Percentiles rank a stretch among this genome's conserved stretches.
Conservation (phyloP, 371 early-diverging fungal species). For the Funneliformis caledonium region DNA sequence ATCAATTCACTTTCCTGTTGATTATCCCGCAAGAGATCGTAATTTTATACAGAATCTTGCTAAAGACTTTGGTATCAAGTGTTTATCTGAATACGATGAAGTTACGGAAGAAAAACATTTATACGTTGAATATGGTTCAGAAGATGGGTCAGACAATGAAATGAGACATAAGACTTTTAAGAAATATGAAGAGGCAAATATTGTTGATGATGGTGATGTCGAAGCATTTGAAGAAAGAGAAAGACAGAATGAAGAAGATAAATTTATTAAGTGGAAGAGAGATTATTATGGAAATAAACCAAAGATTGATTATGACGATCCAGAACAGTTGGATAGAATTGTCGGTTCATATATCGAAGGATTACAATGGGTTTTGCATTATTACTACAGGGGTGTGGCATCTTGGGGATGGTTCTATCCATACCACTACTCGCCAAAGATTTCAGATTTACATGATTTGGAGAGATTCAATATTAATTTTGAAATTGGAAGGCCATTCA, state of each 20-base stretch:
- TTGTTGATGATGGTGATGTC: constrained; percentile 59
- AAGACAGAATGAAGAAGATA: constrained; percentile 58
- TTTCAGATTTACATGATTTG: constrained; percentile 67
- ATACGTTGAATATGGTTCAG: constrained; percentile 58
- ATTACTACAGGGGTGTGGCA: constrained; percentile 95
- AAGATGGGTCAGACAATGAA: constrained; percentile 59
- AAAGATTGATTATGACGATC: constrained; percentile 59
- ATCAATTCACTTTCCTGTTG: constrained; percentile 54
- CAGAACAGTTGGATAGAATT: constrained; percentile 61
- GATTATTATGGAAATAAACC: constrained; percentile 79
- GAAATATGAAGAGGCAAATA: constrained; percentile 67
- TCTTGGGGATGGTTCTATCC: constrained; percentile 99
- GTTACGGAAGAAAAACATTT: constrained; percentile 54
- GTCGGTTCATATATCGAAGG: constrained; percentile 88
- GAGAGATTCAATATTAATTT: constrained; percentile 69
- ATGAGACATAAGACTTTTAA: constrained; percentile 68
- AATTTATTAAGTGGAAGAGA: constrained; percentile 68
- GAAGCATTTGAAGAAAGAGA: constrained; percentile 53
- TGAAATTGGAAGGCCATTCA: constrained; percentile 86
- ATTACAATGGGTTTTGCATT: constrained; percentile 96
- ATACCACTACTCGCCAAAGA: constrained; percentile 98
- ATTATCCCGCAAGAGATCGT: constrained; percentile 63
- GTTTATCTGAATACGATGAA: constrained; percentile 50
- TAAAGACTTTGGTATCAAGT: constrained; percentile 65
- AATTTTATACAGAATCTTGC: constrained; percentile 67